Percentiles rank a stretch among this genome's conserved stretches.
Evolutionary conservation across 768 basidiomycete genomes (phyloP).

Genomic region (Candolleomyces eurysporus): DNA sequence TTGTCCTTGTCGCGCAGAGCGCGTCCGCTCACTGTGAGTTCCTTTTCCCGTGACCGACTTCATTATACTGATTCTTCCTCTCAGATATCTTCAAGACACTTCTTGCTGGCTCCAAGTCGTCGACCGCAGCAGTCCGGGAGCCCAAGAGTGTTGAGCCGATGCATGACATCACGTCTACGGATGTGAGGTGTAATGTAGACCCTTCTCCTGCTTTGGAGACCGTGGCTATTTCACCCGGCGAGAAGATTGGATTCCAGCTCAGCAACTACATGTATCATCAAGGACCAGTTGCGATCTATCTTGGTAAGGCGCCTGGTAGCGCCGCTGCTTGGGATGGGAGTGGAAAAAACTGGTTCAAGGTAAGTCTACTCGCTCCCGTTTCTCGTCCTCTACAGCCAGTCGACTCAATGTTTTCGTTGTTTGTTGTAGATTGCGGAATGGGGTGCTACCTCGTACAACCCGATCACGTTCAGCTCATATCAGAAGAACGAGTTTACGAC

Average conservation of each 20-base stretch:
- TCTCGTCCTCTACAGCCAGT: not conserved
- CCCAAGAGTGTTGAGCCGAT: constrained; percentile 22
- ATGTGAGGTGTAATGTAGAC: constrained; percentile 28
- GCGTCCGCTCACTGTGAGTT: constrained; percentile 11
- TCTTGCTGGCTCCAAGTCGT: constrained; percentile 16
- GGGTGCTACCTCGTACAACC: constrained; percentile 34
- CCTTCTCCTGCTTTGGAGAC: constrained; percentile 24
- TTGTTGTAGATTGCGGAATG: constrained; percentile 36
- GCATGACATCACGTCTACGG: constrained; percentile 16
- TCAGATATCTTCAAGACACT: constrained; percentile 23
- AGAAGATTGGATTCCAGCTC: constrained; percentile 27
- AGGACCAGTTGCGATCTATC: constrained; percentile 25
- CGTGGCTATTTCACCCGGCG: constrained; percentile 26
- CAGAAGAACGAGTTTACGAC: constrained; percentile 32
- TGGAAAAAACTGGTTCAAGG: constrained; percentile 40
- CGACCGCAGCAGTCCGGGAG: constrained; percentile 21
- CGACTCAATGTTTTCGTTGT: not conserved
- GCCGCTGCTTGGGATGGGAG: constrained; percentile 33
- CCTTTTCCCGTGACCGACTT: not conserved
- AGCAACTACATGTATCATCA: constrained; percentile 22
- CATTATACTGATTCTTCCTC: not conserved
- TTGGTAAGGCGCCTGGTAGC: constrained; percentile 36
- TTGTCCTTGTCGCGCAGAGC: constrained; percentile 10
- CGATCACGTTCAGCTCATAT: constrained; percentile 33
- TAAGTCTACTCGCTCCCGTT: constrained; percentile 9